A percentile compares a stretch with the other conserved stretches of the same genome.
These are phyloP conservation scores for Talaromyces sp. DNA, from an alignment of 2,329 filamentous ascomycete genomes.

Conservation along the genomic window DNA sequence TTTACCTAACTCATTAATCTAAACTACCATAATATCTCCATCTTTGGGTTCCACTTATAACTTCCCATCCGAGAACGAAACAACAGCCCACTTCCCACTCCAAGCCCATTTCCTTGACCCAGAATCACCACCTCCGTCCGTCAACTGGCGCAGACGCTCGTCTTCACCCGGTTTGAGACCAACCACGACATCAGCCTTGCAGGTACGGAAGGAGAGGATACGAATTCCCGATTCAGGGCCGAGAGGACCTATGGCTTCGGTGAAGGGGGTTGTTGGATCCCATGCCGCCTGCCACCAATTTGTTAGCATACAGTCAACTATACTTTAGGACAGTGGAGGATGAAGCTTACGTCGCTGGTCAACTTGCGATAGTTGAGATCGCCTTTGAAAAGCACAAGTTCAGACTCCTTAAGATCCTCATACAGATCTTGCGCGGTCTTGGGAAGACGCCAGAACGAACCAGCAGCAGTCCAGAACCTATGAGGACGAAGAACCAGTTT, in stretches of 20 bases:
- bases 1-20: neutral
- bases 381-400: conserved; percentile 94
- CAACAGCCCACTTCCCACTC: conserved; percentile 95
- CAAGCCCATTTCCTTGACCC: conserved; percentile 83
- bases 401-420: conserved; percentile 74
- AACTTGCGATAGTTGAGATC: conserved; percentile 96
- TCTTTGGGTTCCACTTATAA: neutral
- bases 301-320: neutral
- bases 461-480: conserved; percentile 82
- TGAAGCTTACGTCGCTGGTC: conserved; percentile 69
- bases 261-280: conserved; percentile 84
- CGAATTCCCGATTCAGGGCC: conserved; percentile 79
- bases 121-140: conserved; percentile 67
- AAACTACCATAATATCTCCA: conserved; percentile 1
- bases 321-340: neutral
- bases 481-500: conserved; percentile 80
- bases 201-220: conserved; percentile 81
- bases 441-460: conserved; percentile 86
- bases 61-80: conserved; percentile 74
- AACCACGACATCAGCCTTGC: conserved; percentile 94
- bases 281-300: conserved; percentile 59
- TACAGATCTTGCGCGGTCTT: conserved; percentile 62
- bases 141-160: conserved; percentile 66
- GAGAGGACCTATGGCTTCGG: conserved; percentile 77
- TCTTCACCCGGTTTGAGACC: conserved; percentile 79